Base-by-base conservation (phyloP, 768 basidiomycete genomes). In the Chiua virens region DNA sequence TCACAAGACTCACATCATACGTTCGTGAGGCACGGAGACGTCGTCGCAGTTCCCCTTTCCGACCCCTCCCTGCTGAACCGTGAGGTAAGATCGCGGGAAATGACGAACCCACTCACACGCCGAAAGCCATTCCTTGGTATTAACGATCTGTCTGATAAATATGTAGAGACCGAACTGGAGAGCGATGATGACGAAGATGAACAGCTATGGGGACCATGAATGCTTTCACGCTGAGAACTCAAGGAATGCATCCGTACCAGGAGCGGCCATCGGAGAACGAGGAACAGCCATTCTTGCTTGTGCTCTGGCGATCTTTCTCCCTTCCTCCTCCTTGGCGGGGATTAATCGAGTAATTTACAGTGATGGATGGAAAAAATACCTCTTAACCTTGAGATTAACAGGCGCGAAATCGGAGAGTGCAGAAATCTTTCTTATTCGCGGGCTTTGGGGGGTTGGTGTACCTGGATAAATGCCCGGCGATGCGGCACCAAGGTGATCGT, bases 401-500 rank as follows among this genome's bases (percentile, higher is more conserved):
- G 96, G 97, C 6, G 94, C 91, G 59, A 92, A 93, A 65, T 95
- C 92, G 2, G 85, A 88, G 44, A 92, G 71, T 1, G 91, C 90
- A 45, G 88, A 84, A 7, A 95, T 83, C 70, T 91, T 93, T 63
- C 82, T 79, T 21, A 91, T 79, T 17, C 89, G 83, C 7, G 70
- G 71, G 34, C 73, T 71, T 61, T 62, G 57, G 20, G 53, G 58
- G 1, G 56, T 35, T 38, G 56, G 63, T 21, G 64, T 59, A 5
- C 64, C 62, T 11, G 66, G 62, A 42, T 42, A 44, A 2, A 49
- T 47, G 27, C 37, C 49, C 3, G 66, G 64, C n/a, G 67, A 71
- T 21, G 53, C 45, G 2, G 54, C 20, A 8, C 55, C 61, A 39
- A 54, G 28, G 55, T 53, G 64, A 41, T 54, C 61, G 44, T 61